Evolutionary conservation across 768 basidiomycete genomes (phyloP).

Genomic region (Tricholoma sp.): DNA sequence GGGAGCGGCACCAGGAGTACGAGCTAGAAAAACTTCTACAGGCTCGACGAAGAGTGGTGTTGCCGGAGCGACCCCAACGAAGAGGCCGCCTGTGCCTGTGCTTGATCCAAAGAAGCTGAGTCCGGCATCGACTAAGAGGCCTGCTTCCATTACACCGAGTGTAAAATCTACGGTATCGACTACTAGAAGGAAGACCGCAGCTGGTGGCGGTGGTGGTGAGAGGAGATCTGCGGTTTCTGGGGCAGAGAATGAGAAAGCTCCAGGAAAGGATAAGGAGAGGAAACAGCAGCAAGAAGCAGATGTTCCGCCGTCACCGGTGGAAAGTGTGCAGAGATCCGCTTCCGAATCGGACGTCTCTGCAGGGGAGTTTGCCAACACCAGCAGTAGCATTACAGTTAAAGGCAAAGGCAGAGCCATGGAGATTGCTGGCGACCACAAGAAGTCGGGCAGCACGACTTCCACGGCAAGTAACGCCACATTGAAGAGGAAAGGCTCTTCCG

Average conservation of each 20-base stretch:
- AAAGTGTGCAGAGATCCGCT: not conserved
- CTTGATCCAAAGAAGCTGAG: slow-evolving; percentile 27
- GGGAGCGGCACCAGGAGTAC: not conserved
- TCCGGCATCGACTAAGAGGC: slow-evolving; percentile 19
- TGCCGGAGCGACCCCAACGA: slow-evolving; percentile 16
- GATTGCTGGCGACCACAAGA: slow-evolving; percentile 35
- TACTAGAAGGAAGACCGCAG: slow-evolving; percentile 20
- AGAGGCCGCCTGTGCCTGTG: slow-evolving; percentile 27
- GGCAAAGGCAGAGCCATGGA: slow-evolving; percentile 16
- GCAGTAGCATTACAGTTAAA: slow-evolving; percentile 21
- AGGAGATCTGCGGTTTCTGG: not conserved
- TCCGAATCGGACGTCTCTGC: slow-evolving; percentile 8
- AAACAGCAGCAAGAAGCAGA: slow-evolving; percentile 2
- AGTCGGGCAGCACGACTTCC: slow-evolving; percentile 40
- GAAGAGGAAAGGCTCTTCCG: slow-evolving; percentile 37
- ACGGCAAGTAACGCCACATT: slow-evolving; percentile 37
- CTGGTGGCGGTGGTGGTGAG: slow-evolving; percentile 1
- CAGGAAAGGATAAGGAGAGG: slow-evolving; percentile 9
- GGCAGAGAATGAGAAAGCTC: slow-evolving; percentile 5
- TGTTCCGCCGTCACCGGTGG: not conserved
- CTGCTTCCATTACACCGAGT: slow-evolving; percentile 18
- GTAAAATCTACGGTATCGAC: slow-evolving; percentile 23
- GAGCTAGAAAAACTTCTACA: slow-evolving; percentile 13
- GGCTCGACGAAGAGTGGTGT: slow-evolving; percentile 18
- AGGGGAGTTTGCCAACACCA: slow-evolving; percentile 12